A percentile compares a stretch with the other conserved stretches of the same genome.
phyloP scores from a whole-genome alignment of 1,284 basidiomycete species.

The Singerocomus inundabilis region DNA sequence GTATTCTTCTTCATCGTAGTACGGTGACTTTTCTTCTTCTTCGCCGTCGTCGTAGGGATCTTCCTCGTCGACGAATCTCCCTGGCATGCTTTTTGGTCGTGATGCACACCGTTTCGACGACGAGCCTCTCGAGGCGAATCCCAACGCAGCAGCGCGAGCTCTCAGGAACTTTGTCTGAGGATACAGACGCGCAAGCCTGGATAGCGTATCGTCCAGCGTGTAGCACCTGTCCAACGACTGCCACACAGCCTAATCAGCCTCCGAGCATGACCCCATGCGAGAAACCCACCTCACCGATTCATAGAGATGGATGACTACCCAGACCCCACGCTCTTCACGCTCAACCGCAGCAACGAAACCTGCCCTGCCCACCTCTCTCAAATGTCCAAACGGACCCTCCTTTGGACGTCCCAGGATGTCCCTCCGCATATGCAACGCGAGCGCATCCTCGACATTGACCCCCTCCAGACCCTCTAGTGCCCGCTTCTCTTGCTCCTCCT shows the following conservation, averaged over 20 bases:
- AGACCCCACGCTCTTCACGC: constrained; percentile 62
- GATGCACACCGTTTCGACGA: constrained; percentile 22
- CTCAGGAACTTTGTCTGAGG: constrained; percentile 79
- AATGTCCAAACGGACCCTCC: constrained; percentile 70
- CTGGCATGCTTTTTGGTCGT: constrained; percentile 25
- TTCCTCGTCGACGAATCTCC: constrained; percentile 38
- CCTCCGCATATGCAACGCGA: constrained; percentile 13
- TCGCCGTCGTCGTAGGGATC: constrained; percentile 42
- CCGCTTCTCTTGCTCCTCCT: constrained; percentile 64
- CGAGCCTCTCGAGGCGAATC: constrained; percentile 57
- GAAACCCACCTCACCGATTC: constrained; percentile 60
- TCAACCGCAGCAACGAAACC: constrained; percentile 78
- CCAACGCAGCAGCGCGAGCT: constrained; percentile 69
- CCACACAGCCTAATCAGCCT: constrained; percentile 5
- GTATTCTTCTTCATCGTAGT: constrained; percentile 38
- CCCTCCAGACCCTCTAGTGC: constrained; percentile 34
- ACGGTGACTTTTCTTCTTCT: constrained; percentile 20
- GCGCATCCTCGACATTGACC: constrained; percentile 14
- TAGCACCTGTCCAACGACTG: constrained; percentile 77
- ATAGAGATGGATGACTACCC: constrained; percentile 83
- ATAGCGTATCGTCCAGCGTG: constrained; percentile 63
- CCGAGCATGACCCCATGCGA: neutral
- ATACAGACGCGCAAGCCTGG: constrained; percentile 65
- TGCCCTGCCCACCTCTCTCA: constrained; percentile 75
- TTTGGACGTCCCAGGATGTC: constrained; percentile 48